A percentile compares a stretch with the other conserved stretches of the same genome.
Evolutionary conservation across 139 green algal species (phyloP).

Genomic region (Asterochloris erici): DNA sequence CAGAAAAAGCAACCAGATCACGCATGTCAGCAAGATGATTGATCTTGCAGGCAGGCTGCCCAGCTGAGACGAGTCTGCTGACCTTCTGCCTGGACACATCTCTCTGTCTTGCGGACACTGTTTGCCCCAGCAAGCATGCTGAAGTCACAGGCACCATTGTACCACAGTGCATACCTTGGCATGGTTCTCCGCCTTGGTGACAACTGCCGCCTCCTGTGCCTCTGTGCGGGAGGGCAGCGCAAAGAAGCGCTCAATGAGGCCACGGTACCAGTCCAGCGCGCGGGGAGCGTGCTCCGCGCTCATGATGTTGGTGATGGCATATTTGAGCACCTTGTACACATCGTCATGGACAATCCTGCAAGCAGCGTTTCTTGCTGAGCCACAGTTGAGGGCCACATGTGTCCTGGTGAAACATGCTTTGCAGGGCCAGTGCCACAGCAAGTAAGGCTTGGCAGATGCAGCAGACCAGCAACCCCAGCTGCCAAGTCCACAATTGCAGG

Average conservation of each 20-base stretch:
- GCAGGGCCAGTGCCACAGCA: background rate
- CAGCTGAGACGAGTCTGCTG: too few relatives aligned
- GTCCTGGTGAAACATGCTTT: too few relatives aligned
- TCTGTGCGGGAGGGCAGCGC: slow-evolving; percentile 48
- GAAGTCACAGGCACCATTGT: background rate
- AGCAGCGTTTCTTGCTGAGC: background rate
- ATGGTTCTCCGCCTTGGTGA: slow-evolving; percentile 2
- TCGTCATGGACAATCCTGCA: slow-evolving; percentile 57
- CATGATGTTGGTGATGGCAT: slow-evolving; percentile 63
- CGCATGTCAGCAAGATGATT: too few relatives aligned
- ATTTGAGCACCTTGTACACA: slow-evolving; percentile 71
- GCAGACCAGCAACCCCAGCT: too few relatives aligned
- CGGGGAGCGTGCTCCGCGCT: slow-evolving; percentile 29
- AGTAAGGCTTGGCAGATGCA: background rate
- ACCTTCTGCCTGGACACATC: too few relatives aligned
- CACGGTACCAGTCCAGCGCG: slow-evolving; percentile 71
- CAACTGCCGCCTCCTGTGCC: slow-evolving; percentile 23
- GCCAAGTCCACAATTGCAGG: too few relatives aligned
- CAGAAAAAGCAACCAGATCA: too few relatives aligned
- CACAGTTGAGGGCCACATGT: too few relatives aligned
- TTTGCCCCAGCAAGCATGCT: background rate
- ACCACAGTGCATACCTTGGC: background rate
- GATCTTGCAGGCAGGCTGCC: too few relatives aligned
- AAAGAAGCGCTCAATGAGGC: slow-evolving; percentile 88
- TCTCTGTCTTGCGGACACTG: too few relatives aligned